A percentile compares a stretch with the other conserved stretches of the same genome.
These are phyloP conservation scores for Bruguiera gymnorhiza DNA, from an alignment of 345 rosid species.

Conservation along the genomic window DNA sequence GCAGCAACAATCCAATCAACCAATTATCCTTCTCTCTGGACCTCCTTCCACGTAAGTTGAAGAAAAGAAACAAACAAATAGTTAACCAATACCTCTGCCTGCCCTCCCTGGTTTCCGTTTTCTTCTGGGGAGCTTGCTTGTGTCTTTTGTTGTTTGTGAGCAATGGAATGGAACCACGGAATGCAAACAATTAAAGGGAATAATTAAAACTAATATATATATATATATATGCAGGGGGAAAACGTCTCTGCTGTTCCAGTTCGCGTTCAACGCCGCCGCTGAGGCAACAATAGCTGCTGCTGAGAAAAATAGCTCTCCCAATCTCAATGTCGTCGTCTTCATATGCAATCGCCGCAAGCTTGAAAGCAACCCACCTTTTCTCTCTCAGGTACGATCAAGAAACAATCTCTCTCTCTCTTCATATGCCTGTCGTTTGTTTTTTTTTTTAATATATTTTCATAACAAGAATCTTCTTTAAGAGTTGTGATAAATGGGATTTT, in stretches of 20 bases:
- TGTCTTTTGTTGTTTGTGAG: too few relatives aligned
- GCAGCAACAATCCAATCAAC: background rate
- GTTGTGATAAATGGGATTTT: background rate
- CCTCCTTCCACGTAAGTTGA: slow-evolving; percentile 55
- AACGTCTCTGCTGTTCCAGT: slow-evolving; percentile 80
- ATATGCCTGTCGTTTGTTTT: background rate
- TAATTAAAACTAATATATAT: background rate
- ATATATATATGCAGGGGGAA: slow-evolving; percentile 54
- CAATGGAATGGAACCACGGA: too few relatives aligned
- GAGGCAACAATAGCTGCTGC: slow-evolving; percentile 22
- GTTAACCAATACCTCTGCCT: too few relatives aligned
- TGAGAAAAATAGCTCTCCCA: slow-evolving; percentile 12
- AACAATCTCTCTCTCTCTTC: background rate
- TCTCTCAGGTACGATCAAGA: slow-evolving; percentile 47
- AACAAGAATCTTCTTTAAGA: background rate
- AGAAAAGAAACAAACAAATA: background rate
- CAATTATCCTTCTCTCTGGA: slow-evolving; percentile 66
- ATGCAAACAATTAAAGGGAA: too few relatives aligned
- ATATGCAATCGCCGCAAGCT: slow-evolving; percentile 61
- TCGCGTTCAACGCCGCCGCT: slow-evolving; percentile 52
- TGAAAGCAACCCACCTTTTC: slow-evolving; percentile 64
- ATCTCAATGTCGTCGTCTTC: slow-evolving; percentile 55
- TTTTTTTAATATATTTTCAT: background rate
- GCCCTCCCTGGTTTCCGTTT: too few relatives aligned
- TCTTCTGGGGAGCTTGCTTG: too few relatives aligned